These are phyloP conservation scores for Claviceps capensis DNA, from an alignment of 2,329 filamentous ascomycete species.

Conservation along the genomic window DNA sequence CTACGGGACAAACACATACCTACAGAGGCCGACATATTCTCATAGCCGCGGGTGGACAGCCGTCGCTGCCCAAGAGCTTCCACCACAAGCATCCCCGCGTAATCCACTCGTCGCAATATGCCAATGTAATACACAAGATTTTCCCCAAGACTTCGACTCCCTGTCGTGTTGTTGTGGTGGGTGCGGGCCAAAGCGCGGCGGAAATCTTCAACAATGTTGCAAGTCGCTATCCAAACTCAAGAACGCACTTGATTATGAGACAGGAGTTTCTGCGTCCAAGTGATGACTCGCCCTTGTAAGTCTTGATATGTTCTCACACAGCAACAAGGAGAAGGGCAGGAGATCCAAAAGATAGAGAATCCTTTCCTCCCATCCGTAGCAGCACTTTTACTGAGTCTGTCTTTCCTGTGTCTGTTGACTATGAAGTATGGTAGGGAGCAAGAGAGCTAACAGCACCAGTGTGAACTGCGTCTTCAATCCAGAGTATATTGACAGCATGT, in stretches of 20 bases:
- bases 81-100: constrained; percentile 58
- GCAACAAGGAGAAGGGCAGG: neutral
- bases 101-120: constrained; percentile 82
- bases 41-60: constrained; percentile 44
- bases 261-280: constrained; percentile 75
- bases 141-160: constrained; percentile 40
- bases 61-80: constrained; percentile 56
- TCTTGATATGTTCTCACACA: constrained; percentile 9
- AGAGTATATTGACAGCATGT: constrained; percentile 65
- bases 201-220: constrained; percentile 92
- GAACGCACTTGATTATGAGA: constrained; percentile 67
- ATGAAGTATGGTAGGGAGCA: neutral
- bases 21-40: constrained; percentile 53
- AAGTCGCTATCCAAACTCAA: constrained; percentile 65
- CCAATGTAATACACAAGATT: constrained; percentile 46
- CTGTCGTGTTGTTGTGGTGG: constrained; percentile 72
- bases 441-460: constrained; percentile 25
- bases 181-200: constrained; percentile 82
- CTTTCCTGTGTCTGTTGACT: neutral
- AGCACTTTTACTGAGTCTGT: neutral
- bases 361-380: neutral
- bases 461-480: constrained; percentile 97
- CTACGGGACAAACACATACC: constrained; percentile 38
- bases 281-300: constrained; percentile 91
- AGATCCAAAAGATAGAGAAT: neutral